Base-by-base conservation (phyloP, 2,329 filamentous ascomycete species). In the Magnaporthales sp. region DNA sequence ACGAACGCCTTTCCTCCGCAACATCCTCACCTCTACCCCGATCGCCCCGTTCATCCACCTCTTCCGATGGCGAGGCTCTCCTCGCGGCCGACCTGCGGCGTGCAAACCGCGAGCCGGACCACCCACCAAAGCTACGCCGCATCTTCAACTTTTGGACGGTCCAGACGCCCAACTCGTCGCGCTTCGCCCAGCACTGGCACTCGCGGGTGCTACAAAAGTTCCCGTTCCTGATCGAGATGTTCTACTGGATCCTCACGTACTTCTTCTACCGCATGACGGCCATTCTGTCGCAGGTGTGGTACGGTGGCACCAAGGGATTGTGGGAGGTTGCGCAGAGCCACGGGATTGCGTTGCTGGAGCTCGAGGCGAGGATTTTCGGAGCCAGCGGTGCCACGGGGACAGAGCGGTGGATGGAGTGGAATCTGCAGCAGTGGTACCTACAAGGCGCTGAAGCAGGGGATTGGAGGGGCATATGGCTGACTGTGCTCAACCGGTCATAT, bases 181-280 rank as follows among this genome's bases (percentile, higher is more conserved):
- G 84, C 13, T 89, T 88, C 74, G 78, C 81, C 64, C 77, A 82
- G 66, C 77, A 88, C 72, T 72, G 84, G 60, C 86, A 88, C 74
- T 87, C 84, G 67, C 80, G 85, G 29, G 78, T 89, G 65, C 76
- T 89, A 63, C 82, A 86, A 71, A 87, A 86, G 70, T 88, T 87
- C 70, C 88, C 89, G 4, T 91, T 91, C 73, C 75, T 91, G 66
- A 82, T 91, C 63, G 88, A 91, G 75, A 90, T 91, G 86, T 90
- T 90, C 74, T 91, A 91, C 77, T 91, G 88, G 88, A 80, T 83
- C 60, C 80, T 90, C 70, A 89, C 87, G 72, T 84, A 88, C 69
- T 79, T 83, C 62, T 87, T 89, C 73, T 90, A 90, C 76, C 80
- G 83, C 51, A 78, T 86, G 74, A 88, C 86, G 8, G 82, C 84